A percentile compares a stretch with the other conserved stretches of the same genome.
Conservation (phyloP, 1,139 yeast species). For the Taiozyma sp. region DNA sequence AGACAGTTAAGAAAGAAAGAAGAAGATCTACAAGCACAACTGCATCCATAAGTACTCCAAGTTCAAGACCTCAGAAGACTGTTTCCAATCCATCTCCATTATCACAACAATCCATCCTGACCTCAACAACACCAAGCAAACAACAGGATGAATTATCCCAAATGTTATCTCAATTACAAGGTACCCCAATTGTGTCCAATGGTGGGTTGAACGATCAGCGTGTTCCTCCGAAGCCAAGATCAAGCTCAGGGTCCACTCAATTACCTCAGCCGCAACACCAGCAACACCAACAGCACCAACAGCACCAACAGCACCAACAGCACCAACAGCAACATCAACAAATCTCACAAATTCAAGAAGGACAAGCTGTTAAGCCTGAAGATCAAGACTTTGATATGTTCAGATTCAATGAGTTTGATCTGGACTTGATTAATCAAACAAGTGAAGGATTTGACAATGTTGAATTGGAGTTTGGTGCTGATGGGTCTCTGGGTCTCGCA, state of each 20-base stretch:
- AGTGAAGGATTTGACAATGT: slow-evolving; percentile 11
- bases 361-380: not conserved
- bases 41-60: slow-evolving; percentile 4
- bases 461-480: slow-evolving; percentile 48
- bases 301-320: not conserved
- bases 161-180: slow-evolving; percentile 22
- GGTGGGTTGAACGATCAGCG: slow-evolving; percentile 10
- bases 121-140: not conserved
- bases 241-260: not conserved
- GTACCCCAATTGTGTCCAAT: slow-evolving; percentile 19
- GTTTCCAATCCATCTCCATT: slow-evolving; percentile 16
- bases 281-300: no score
- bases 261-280: not conserved
- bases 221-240: slow-evolving; percentile 2
- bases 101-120: slow-evolving; percentile 5
- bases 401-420: slow-evolving; percentile 5
- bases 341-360: not conserved
- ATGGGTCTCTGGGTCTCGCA: slow-evolving; percentile 62
- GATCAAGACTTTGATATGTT: not conserved
- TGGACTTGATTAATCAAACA: slow-evolving; percentile 7
- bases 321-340: not conserved
- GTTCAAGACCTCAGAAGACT: slow-evolving; percentile 1
- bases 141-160: slow-evolving; percentile 17
- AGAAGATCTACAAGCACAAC: not conserved
- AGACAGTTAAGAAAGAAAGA: not conserved